phyloP scores from a whole-genome alignment of 1,139 yeast genomes.

The Ashbya aceris region DNA sequence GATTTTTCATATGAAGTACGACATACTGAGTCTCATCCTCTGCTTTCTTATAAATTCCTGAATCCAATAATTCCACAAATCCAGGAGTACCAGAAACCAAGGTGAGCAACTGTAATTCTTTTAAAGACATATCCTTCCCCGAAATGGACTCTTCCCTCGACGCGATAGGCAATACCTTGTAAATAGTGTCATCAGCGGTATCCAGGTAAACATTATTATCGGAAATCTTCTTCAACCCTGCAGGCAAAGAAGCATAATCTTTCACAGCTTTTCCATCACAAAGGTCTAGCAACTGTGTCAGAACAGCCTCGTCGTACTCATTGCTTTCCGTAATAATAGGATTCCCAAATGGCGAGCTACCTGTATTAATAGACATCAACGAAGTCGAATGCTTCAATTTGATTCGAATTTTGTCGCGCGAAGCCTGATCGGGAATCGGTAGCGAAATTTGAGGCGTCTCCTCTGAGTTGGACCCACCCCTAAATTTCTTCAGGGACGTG shows the following conservation, averaged over 20 bases:
- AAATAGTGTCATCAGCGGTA: constrained; percentile 6
- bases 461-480: constrained; percentile 21
- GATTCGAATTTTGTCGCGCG: constrained; percentile 44
- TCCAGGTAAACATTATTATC: constrained; percentile 6
- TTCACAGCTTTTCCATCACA: constrained; percentile 18
- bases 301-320: constrained; percentile 21
- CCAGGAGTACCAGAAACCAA: constrained; percentile 25
- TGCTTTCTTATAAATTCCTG: constrained; percentile 16
- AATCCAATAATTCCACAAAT: constrained; percentile 19
- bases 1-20: constrained; percentile 24
- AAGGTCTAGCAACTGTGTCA: constrained; percentile 20
- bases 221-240: constrained; percentile 5
- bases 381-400: constrained; percentile 47
- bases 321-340: constrained; percentile 7
- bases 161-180: constrained; percentile 10
- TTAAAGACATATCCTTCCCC: constrained; percentile 18
- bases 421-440: constrained; percentile 47
- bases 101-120: constrained; percentile 21
- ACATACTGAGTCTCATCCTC: constrained; percentile 14
- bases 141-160: constrained; percentile 8
- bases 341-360: constrained; percentile 10
- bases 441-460: constrained; percentile 37
- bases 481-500: constrained; percentile 26
- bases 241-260: constrained; percentile 4
- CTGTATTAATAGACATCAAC: constrained; percentile 35